Evolutionary conservation across 2,329 filamentous ascomycete species (phyloP), one percentile per base, ranked within the genome.

Genomic region (Salinomyces thailandicus): DNA sequence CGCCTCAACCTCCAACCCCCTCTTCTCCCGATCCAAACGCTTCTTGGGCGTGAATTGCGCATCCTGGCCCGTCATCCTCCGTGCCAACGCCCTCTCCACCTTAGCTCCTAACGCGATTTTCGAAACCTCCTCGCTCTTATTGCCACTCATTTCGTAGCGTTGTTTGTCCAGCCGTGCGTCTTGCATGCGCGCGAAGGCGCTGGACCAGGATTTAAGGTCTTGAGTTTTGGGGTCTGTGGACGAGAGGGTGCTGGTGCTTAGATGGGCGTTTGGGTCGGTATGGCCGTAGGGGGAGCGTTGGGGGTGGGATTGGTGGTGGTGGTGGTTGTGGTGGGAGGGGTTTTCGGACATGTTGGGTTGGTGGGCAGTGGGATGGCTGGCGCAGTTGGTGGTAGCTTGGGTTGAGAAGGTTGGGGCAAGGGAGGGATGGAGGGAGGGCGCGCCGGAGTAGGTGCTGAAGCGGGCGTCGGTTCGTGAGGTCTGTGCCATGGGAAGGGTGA

Each of bases 91-190:
- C 42, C 87, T 78, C 59, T 94, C 86, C 27, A 94, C 75, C 66
- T 94, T 94, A 42, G 86, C 86, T 32, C 86, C 83, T 35, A 94
- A 73, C 24, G 86, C 86, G 40, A 93, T 73, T 66, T 93, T 93
- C 67, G 77, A 79, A 62, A 93, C 69, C 58, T 81, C 79, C 53
- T 85, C 82, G 14, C 72, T 76, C 71, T 93, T 93, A 62, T 89
- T 78, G 45, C 81, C 75, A 57, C 71, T 81, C 45, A 87, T 75
- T 38, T 77, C 70, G 55, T 87, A 87, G 50, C 87, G 81, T 67
- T 95, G 87, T 52, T 81, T 75, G 50, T 76, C 68, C 18, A 94
- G 77, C 33, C 81, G 82, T 63, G 85, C 85, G 69, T 93, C 91
- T 62, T 93, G 84, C 65, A 95, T 82, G 54, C 86, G 83, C 53